Conservation (phyloP, 352 stramenopile species). For the Thalassiosira mediterranea region DNA sequence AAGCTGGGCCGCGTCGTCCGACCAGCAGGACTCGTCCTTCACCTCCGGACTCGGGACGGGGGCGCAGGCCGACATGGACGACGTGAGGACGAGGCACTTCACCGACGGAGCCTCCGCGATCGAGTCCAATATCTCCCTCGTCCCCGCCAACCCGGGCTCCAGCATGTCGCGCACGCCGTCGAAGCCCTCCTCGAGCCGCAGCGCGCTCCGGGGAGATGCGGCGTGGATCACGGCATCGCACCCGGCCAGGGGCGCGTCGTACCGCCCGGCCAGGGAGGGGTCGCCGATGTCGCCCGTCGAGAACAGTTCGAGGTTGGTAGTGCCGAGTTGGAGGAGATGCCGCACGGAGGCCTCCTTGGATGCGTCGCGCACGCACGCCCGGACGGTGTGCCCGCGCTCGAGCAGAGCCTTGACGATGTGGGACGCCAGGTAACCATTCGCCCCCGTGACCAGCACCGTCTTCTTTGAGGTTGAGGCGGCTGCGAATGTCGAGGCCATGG, state of each 20-base stretch:
- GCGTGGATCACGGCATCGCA: slow-evolving; percentile 64
- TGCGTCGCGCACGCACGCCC: slow-evolving; percentile 67
- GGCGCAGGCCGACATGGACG: slow-evolving; percentile 59
- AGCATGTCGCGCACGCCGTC: slow-evolving; percentile 56
- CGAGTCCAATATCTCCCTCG: slow-evolving; percentile 52
- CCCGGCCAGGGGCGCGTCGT: slow-evolving; percentile 33
- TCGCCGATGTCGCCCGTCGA: slow-evolving; percentile 48
- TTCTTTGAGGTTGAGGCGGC: no score
- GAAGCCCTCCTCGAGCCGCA: slow-evolving; percentile 36
- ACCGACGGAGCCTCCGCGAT: slow-evolving; percentile 41
- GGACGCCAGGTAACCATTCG: slow-evolving; percentile 72
- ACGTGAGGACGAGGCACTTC: slow-evolving; percentile 70
- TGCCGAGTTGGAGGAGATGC: slow-evolving; percentile 38
- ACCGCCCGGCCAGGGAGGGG: slow-evolving; percentile 20
- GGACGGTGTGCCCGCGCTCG: slow-evolving; percentile 66
- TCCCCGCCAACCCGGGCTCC: slow-evolving; percentile 60
- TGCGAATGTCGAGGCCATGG: no score
- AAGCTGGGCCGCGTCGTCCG: slow-evolving; percentile 41
- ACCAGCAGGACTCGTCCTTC: slow-evolving; percentile 61
- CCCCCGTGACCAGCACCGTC: slow-evolving; percentile 70
- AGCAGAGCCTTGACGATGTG: slow-evolving; percentile 68
- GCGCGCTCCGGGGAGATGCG: slow-evolving; percentile 54
- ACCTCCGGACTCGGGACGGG: slow-evolving; percentile 27
- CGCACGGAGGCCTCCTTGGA: slow-evolving; percentile 30
- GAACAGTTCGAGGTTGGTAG: slow-evolving; percentile 40